Evolutionary conservation across 2,329 filamentous ascomycete species (phyloP).

Genomic region (Fusarium subglutinans): DNA sequence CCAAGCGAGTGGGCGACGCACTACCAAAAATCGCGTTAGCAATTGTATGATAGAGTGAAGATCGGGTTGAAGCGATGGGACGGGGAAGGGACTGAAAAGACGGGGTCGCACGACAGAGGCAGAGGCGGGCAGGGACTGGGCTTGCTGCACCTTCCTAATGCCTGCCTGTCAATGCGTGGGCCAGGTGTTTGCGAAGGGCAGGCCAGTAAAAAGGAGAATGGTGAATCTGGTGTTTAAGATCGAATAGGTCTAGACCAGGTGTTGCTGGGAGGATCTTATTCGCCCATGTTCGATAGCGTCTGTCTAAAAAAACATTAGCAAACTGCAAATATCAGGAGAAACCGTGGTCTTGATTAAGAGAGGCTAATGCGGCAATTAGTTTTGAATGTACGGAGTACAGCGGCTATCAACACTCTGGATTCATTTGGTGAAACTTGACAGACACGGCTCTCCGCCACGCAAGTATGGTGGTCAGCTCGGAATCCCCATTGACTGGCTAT

Average conservation of each 20-base stretch:
- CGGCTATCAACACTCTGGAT: background rate
- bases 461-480: constrained; percentile 12
- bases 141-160: constrained; percentile 33
- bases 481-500: background rate
- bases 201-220: constrained; percentile 28
- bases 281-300: constrained; percentile 18
- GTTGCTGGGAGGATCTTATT: constrained; percentile 5
- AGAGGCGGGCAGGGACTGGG: constrained; percentile 26
- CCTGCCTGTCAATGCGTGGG: constrained; percentile 31
- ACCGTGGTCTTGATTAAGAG: background rate
- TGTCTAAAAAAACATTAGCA: background rate
- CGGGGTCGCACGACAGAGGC: constrained; percentile 34
- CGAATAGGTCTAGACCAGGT: constrained; percentile 24
- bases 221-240: constrained; percentile 23
- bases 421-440: background rate
- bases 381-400: background rate
- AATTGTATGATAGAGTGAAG: constrained; percentile 33
- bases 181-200: constrained; percentile 29
- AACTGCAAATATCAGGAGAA: constrained; percentile 22
- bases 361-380: constrained; percentile 7
- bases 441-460: constrained; percentile 1
- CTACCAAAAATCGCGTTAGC: constrained; percentile 35
- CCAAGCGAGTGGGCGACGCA: constrained; percentile 39
- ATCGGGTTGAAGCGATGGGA: constrained; percentile 29
- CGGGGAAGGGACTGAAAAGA: constrained; percentile 26